A percentile compares a stretch with the other conserved stretches of the same genome.
These are phyloP conservation scores for Lathyrus aphaca DNA, from an alignment of 306 rosid genomes.

Conservation along the genomic window DNA sequence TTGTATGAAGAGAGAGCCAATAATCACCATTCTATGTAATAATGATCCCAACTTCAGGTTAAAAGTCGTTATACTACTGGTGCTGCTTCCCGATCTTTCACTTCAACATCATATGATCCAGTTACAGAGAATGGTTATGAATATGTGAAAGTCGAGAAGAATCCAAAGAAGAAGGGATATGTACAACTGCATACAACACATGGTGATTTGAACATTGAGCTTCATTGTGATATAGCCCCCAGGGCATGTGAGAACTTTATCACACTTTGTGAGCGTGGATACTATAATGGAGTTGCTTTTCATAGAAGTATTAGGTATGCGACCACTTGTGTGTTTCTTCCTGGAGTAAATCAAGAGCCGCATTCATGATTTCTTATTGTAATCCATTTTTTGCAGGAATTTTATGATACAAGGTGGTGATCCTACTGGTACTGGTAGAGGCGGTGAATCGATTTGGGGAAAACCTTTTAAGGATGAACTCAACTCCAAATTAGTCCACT, in stretches of 20 bases:
- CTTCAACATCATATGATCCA: conserved; percentile 91
- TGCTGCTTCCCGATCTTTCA: conserved; percentile 95
- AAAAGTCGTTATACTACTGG: conserved; percentile 93
- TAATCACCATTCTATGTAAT: conserved; percentile 10
- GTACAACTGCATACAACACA: conserved; percentile 88
- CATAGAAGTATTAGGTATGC: conserved; percentile 85
- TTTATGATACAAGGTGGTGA: conserved; percentile 99
- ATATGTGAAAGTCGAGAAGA: conserved; percentile 94
- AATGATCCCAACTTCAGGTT: conserved; percentile 59
- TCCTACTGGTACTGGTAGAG: conserved; percentile 95
- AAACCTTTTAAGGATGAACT: conserved; percentile 89
- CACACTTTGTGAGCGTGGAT: conserved; percentile 93
- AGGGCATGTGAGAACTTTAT: conserved; percentile 93
- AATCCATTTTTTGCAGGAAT: conserved; percentile 59
- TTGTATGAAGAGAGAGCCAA: conserved; percentile 14
- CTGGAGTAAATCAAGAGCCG: conserved; percentile 12
- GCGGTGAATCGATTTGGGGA: conserved; percentile 99
- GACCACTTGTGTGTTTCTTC: conserved; percentile 19
- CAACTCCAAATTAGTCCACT: conserved; percentile 90
- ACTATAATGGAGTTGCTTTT: conserved; percentile 87
- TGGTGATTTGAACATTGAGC: conserved; percentile 94
- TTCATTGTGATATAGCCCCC: conserved; percentile 93
- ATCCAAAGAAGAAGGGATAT: conserved; percentile 94
- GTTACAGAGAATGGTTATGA: conserved; percentile 86
- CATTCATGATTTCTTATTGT: conserved; percentile 13